A percentile compares a stretch with the other conserved stretches of the same genome.
Evolutionary conservation across 805 yeast species (phyloP).

Genomic region (Ogataea minuta): DNA sequence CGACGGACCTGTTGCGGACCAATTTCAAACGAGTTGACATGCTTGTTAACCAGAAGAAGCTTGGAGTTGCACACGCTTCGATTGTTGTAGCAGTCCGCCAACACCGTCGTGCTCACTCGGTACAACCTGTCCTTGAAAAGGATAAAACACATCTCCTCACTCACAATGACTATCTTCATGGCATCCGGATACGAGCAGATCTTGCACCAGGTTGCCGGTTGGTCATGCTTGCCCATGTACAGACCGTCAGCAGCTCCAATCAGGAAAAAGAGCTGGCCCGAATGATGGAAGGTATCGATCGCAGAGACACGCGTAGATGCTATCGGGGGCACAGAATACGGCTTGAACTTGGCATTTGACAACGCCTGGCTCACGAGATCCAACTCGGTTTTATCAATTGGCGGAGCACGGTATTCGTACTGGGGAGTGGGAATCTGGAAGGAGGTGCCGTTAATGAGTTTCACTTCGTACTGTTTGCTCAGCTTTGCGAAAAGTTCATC

Average conservation of each 20-base stretch:
- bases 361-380: slow-evolving; percentile 17
- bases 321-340: slow-evolving; percentile 17
- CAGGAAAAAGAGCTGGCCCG: slow-evolving; percentile 45
- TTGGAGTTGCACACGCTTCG: slow-evolving; percentile 40
- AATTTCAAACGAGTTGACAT: slow-evolving; percentile 60
- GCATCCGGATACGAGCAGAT: slow-evolving; percentile 53
- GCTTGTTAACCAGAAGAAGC: slow-evolving; percentile 29
- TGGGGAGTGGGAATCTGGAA: slow-evolving; percentile 14
- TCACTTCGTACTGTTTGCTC: slow-evolving; percentile 20
- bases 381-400: slow-evolving; percentile 10
- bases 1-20: slow-evolving; percentile 67
- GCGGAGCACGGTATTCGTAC: slow-evolving; percentile 11
- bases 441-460: slow-evolving; percentile 23
- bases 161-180: slow-evolving; percentile 58
- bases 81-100: slow-evolving; percentile 54
- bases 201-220: slow-evolving; percentile 52
- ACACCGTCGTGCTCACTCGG: slow-evolving; percentile 60
- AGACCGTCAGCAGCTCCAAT: slow-evolving; percentile 67
- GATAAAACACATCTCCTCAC: slow-evolving; percentile 53
- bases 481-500: slow-evolving; percentile 23
- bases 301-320: slow-evolving; percentile 12
- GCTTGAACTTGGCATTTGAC: slow-evolving; percentile 11
- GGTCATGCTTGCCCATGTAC: slow-evolving; percentile 45
- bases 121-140: slow-evolving; percentile 58
- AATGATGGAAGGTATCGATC: slow-evolving; percentile 40